These are phyloP conservation scores for Cryptococcus maquisensis DNA, from an alignment of 1,284 basidiomycete genomes.

Conservation along the genomic window DNA sequence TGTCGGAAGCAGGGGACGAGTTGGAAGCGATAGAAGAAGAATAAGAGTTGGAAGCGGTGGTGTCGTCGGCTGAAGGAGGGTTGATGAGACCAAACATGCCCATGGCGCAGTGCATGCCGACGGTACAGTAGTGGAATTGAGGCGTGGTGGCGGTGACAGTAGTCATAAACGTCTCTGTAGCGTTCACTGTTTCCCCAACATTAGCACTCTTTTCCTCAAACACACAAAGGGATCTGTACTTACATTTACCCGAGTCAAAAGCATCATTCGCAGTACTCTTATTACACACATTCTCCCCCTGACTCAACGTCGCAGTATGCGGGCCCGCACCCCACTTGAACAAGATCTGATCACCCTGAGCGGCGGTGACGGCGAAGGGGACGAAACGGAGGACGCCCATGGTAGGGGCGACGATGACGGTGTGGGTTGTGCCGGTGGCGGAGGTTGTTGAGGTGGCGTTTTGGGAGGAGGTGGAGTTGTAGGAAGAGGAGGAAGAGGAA, in stretches of 20 bases:
- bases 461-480: conserved; percentile 1
- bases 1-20: neutral
- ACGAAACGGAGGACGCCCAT: conserved; percentile 29
- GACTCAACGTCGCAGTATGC: conserved; percentile 21
- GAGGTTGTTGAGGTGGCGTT: neutral
- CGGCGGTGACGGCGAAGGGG: conserved; percentile 23
- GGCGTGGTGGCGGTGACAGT: conserved; percentile 12
- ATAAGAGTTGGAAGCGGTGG: too few species aligned
- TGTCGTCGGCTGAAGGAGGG: neutral
- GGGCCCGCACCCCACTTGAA: conserved; percentile 29
- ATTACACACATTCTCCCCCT: conserved; percentile 27
- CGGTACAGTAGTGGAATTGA: conserved; percentile 28
- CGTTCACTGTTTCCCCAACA: conserved; percentile 18
- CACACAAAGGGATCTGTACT: conserved; percentile 3
- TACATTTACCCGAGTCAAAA: conserved; percentile 30
- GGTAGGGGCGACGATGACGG: conserved; percentile 27
- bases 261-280: conserved; percentile 15
- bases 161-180: conserved; percentile 20
- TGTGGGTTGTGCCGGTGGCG: conserved; percentile 15
- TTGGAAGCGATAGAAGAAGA: neutral
- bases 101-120: conserved; percentile 21
- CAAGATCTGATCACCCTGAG: conserved; percentile 20
- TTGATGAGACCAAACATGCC: conserved; percentile 33
- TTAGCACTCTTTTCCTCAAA: neutral
- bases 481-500: neutral